These are phyloP conservation scores for Pseudogymnoascus sp. DNA, from an alignment of 2,329 filamentous ascomycete genomes.

Conservation along the genomic window DNA sequence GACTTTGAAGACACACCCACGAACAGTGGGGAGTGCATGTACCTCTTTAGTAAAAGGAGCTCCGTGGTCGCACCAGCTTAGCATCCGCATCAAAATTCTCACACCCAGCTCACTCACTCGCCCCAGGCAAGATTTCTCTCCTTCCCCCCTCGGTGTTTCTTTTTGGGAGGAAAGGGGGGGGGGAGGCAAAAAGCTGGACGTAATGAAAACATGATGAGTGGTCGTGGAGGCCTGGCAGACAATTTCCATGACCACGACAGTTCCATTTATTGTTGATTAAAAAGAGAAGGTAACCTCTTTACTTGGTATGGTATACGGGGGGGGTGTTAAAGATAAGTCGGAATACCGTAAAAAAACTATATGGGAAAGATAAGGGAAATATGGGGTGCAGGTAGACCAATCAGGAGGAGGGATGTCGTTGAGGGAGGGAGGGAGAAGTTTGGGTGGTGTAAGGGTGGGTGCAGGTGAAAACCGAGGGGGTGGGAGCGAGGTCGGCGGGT, in stretches of 20 bases:
- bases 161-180: not conserved
- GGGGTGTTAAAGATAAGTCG: not conserved
- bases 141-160: conserved; percentile 5
- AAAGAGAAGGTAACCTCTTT: conserved; percentile 2
- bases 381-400: not conserved
- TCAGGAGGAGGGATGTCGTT: not conserved
- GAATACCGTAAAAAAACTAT: not conserved
- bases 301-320: not conserved
- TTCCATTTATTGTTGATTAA: conserved; percentile 4
- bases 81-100: not conserved
- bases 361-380: conserved; percentile 6
- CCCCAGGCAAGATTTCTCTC: not conserved
- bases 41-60: not conserved
- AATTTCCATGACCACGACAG: conserved; percentile 1
- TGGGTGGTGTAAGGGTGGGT: not conserved
- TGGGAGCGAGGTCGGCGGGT: not conserved
- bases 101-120: not conserved
- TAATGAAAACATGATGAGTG: conserved; percentile 4
- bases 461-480: not conserved
- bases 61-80: not conserved
- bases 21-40: not conserved
- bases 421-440: not conserved
- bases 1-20: not conserved
- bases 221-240: not conserved
- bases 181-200: conserved; percentile 2